A percentile compares a stretch with the other conserved stretches of the same genome.
Conservation (phyloP, 176 grass and related monocot genomes). For the Pontederia crassipes region DNA sequence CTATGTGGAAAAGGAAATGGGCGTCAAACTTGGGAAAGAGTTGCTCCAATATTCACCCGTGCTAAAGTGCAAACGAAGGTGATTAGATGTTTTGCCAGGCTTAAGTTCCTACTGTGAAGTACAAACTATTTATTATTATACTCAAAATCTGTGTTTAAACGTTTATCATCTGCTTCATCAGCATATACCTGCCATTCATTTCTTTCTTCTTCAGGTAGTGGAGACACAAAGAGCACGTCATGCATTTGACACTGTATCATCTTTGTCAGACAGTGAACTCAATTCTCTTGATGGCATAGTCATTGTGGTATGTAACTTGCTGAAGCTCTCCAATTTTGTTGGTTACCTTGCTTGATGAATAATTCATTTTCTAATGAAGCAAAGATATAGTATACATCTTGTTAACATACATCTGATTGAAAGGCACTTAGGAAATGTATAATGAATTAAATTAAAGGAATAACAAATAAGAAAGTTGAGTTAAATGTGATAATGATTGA, state of each 20-base stretch:
- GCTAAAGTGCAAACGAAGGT: slow-evolving; percentile 81
- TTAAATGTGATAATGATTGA: no score
- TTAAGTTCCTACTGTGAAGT: slow-evolving; percentile 4
- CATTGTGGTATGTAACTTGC: slow-evolving; percentile 55
- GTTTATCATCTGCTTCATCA: no score
- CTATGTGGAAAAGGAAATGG: slow-evolving; percentile 86
- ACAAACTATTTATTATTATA: slow-evolving; percentile 5
- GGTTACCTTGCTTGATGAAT: not conserved
- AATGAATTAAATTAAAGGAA: no score
- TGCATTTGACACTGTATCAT: slow-evolving; percentile 59
- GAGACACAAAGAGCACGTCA: slow-evolving; percentile 79
- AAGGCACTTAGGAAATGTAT: no score
- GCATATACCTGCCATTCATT: slow-evolving; percentile 6
- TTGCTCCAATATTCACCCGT: slow-evolving; percentile 61
- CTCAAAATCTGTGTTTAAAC: not conserved
- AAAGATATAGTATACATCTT: no score
- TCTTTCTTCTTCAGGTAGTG: slow-evolving; percentile 48
- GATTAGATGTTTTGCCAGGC: not conserved
- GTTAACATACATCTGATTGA: no score
- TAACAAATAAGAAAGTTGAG: no score
- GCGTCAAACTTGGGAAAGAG: slow-evolving; percentile 54
- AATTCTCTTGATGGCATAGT: slow-evolving; percentile 79
- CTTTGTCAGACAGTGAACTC: slow-evolving; percentile 59
- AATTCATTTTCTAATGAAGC: not conserved
- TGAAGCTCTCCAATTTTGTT: not conserved